Evolutionary conservation across 106 monocot species (phyloP).

Genomic region (Platanthera guangdongensis): DNA sequence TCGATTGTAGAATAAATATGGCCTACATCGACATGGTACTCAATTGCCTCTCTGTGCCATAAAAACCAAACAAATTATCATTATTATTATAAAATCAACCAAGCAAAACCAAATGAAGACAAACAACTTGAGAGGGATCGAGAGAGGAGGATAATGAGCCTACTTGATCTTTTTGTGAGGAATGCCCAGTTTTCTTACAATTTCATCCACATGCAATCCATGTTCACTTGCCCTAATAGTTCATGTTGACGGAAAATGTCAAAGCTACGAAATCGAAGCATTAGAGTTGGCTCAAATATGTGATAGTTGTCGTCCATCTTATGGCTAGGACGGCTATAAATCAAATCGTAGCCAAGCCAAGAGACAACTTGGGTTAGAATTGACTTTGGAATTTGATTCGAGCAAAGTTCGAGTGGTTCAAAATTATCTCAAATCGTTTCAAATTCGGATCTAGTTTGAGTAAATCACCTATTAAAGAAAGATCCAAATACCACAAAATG

Average conservation of each 20-base stretch:
- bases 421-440: too few species aligned
- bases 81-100: neutral
- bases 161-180: conserved; percentile 60
- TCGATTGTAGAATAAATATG: conserved; percentile 86
- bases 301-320: neutral
- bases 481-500: too few species aligned
- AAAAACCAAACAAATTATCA: neutral
- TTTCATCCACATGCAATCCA: conserved; percentile 78
- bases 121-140: neutral
- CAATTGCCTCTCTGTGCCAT: conserved; percentile 40
- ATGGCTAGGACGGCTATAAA: neutral
- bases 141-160: neutral
- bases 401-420: too few species aligned
- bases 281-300: neutral
- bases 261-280: neutral
- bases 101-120: neutral
- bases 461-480: too few species aligned
- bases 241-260: neutral
- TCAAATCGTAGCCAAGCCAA: neutral
- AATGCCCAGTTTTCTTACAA: conserved; percentile 35
- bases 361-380: too few species aligned
- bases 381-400: too few species aligned
- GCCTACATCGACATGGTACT: conserved; percentile 63
- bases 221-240: conserved; percentile 35
- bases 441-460: too few species aligned